phyloP scores from a whole-genome alignment of 2,329 filamentous ascomycete species.

The Acrocalymma vagum region DNA sequence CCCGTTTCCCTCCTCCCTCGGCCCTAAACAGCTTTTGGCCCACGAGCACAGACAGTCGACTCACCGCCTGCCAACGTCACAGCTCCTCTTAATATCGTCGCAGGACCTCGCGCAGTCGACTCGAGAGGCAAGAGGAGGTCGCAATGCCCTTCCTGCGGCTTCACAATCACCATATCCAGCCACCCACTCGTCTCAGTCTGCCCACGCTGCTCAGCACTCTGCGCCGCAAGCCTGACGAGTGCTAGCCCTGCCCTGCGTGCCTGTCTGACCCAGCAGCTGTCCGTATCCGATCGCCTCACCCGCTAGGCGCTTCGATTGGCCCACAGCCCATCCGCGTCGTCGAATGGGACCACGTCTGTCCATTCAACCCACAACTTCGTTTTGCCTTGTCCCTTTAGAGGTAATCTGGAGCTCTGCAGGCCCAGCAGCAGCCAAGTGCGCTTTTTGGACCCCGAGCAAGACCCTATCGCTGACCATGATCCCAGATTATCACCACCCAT shows the following conservation, averaged over 20 bases:
- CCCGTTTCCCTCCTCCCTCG: constrained; percentile 36
- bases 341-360: constrained; percentile 43
- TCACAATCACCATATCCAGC: constrained; percentile 40
- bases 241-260: constrained; percentile 41
- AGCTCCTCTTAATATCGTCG: constrained; percentile 44
- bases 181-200: no score
- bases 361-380: constrained; percentile 33
- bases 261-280: no score
- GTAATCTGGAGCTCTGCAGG: constrained; percentile 35
- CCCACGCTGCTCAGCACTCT: no score
- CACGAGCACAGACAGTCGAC: constrained; percentile 45
- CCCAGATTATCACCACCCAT: constrained; percentile 27
- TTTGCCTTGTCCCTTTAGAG: constrained; percentile 42
- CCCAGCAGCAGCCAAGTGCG: constrained; percentile 29
- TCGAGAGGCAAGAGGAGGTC: constrained; percentile 40
- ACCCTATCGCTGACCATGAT: constrained; percentile 35
- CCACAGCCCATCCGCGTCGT: constrained; percentile 25
- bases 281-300: constrained; percentile 45
- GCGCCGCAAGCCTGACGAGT: constrained; percentile 44
- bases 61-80: constrained; percentile 50
- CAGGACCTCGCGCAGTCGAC: constrained; percentile 37
- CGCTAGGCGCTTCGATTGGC: constrained; percentile 42
- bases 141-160: constrained; percentile 48
- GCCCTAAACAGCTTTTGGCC: constrained; percentile 35
- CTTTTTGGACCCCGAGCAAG: constrained; percentile 14